Conservation (phyloP, 1,284 basidiomycete genomes). For the Trichosporon sp. region DNA sequence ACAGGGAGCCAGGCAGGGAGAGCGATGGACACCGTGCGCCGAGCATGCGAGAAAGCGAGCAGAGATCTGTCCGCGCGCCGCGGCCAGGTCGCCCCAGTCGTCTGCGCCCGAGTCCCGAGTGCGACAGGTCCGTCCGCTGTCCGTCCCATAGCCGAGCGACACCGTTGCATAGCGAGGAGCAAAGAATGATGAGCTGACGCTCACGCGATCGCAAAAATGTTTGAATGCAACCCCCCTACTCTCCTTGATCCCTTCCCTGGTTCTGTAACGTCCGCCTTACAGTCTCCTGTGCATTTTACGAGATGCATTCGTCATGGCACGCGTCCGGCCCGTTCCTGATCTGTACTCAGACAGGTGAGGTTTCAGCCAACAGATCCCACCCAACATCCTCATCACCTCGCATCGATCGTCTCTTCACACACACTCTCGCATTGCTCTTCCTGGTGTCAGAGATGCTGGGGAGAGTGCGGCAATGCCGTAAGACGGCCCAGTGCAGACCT, state of each 20-base stretch:
- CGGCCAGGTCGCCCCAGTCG: neutral
- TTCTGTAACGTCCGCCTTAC: neutral
- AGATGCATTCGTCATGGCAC: slow-evolving; percentile 2
- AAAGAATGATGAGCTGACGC: neutral
- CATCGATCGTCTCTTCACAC: neutral
- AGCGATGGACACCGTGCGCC: slow-evolving; percentile 14
- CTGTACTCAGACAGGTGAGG: neutral
- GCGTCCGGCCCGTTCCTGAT: neutral
- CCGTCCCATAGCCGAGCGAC: too few relatives aligned
- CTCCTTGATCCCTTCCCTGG: neutral
- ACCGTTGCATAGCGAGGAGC: neutral
- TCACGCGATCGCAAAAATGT: neutral
- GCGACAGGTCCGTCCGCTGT: neutral
- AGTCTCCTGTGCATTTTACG: neutral
- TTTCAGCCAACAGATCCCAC: neutral
- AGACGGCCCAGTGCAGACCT: neutral
- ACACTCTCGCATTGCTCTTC: too few relatives aligned
- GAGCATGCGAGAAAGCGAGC: neutral
- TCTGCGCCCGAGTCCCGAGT: neutral
- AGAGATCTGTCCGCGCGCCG: neutral
- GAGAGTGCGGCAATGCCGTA: neutral
- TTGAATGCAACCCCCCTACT: neutral
- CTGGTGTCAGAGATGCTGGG: neutral
- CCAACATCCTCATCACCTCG: neutral
- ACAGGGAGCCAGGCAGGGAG: slow-evolving; percentile 5